Evolutionary conservation across 139 green algal species (phyloP), one percentile per base, ranked within the genome.

Genomic region (Closterium sp.): DNA sequence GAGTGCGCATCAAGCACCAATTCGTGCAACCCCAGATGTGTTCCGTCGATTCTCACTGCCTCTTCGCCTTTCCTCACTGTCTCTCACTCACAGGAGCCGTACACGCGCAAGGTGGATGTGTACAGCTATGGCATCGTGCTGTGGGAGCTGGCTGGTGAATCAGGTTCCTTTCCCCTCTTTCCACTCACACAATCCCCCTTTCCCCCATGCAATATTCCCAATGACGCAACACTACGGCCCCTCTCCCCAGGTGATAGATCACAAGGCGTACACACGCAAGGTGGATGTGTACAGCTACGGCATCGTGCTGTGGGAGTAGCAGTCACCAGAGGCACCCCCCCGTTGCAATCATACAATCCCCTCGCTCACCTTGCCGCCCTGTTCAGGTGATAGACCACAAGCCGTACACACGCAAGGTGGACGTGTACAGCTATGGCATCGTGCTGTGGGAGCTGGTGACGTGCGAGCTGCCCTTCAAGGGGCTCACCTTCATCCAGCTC

Each of bases 271-370:
- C 10, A 62, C 88, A 17, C 89, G 89, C 34, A 98, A 98, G 94
- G 93, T 93, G 28, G 98, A 99, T 92, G n/a, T n/a, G n/a, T n/a
- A n/a, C n/a, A n/a, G n/a, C n/a, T n/a, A n/a, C n/a, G n/a, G n/a
- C n/a, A n/a, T 99, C 30, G 95, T 98, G 84, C 32, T 99, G 91
- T 99, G 97, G 97, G 98, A 99, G 96, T 96, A 99, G 29, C 31
- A 32, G 79, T 88, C 92, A 62, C 7, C 42, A 62, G 5, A 7
- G 5, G 42, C 42, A 62, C 7, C 42, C 42, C 7, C 42, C 42
- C 42, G 7, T 62, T 62, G 5, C 42, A n/a, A n/a, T n/a, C n/a
- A n/a, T n/a, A n/a, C n/a, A n/a, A n/a, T 62, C 42, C 7, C 42
- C 42, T 7, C 5, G 5, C 42, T 62, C 7, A 62, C 42, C 5